Conservation (phyloP, 2,329 filamentous ascomycete species). For the Fusarium nygamai region DNA sequence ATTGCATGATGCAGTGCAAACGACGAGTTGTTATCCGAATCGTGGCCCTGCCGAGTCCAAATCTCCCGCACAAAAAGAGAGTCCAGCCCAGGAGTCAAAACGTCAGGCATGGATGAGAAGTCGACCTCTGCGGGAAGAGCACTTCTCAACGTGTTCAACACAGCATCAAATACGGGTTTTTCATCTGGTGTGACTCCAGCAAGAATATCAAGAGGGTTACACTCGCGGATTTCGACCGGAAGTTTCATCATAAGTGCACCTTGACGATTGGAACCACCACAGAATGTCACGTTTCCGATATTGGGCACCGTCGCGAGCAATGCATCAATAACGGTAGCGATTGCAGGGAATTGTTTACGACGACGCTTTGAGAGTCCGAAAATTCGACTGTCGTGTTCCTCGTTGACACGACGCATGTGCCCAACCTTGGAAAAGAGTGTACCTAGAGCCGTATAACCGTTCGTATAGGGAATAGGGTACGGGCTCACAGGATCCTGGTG, state of each 20-base stretch:
- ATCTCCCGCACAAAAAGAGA: conserved; percentile 60
- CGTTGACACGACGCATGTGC: conserved; percentile 62
- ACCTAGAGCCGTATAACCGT: conserved; percentile 76
- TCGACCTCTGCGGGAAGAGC: conserved; percentile 55
- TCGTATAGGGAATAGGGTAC: conserved; percentile 86
- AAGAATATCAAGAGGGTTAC: conserved; percentile 68
- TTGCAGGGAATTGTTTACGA: conserved; percentile 83
- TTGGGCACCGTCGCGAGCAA: conserved; percentile 75
- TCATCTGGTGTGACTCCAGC: conserved; percentile 41
- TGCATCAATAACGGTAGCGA: conserved; percentile 81
- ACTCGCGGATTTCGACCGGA: conserved; percentile 64
- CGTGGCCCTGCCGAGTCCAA: conserved; percentile 62
- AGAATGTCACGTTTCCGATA: conserved; percentile 82
- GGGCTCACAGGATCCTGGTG: conserved; percentile 76
- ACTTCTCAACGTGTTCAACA: conserved; percentile 51
- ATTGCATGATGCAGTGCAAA: conserved; percentile 78
- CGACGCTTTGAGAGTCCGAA: conserved; percentile 85
- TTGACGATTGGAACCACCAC: conserved; percentile 87
- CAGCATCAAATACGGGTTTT: conserved; percentile 47
- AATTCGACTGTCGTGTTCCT: conserved; percentile 63
- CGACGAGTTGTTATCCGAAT: conserved; percentile 66
- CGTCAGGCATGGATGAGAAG: conserved; percentile 50
- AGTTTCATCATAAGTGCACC: conserved; percentile 82
- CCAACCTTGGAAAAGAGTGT: conserved; percentile 66
- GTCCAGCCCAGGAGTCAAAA: conserved; percentile 56